Evolutionary conservation across 2,329 filamentous ascomycete species (phyloP), one percentile per base, ranked within the genome.

Genomic region (Xylaria sp.): DNA sequence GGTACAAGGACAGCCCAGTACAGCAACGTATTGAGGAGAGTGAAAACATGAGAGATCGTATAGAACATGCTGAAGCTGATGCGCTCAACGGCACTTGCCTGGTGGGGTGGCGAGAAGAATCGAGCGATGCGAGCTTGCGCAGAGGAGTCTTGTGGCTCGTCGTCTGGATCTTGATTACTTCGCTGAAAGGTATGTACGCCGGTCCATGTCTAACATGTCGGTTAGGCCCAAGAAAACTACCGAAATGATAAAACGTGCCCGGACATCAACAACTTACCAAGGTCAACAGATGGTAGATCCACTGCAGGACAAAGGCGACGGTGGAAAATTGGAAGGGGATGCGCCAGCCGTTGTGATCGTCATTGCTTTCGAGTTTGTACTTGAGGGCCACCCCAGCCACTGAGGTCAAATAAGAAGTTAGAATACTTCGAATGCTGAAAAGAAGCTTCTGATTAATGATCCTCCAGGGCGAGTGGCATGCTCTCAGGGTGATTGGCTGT

Each of bases 11-110:
- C 70, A 12, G 73, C 70, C 83, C 84, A 87, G 79, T 86, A 87
- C 32, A 85, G 79, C 65, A 82, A 76, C 13, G 83, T 83, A 72
- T 86, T 87, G 78, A 85, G 81, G 66, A 87, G 83, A 23, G 80
- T 74, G 63, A 84, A 85, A 25, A 86, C 82, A 21, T 82, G 81
- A 1, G 81, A 78, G 12, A 80, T 71, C 0, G 82, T 83, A 76
- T 86, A 86, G 75, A 85, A 86, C 75, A 87, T 67, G 65, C 83
- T 85, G 72, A 87, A 87, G 72, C 80, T 79, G 72, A 84, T 83
- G 29, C 82, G 82, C 13, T 82, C 81, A 44, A 79, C 78, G n/a
- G 80, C 79, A 60, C 74, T 81, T 8, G 74, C 76, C 69, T 82
- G 80, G 53, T 76, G 75, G 1, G 85, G 83, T 10, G 86, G 81